These are phyloP conservation scores for Blastobotrys parvus DNA, from an alignment of 805 yeast genomes.

Conservation along the genomic window DNA sequence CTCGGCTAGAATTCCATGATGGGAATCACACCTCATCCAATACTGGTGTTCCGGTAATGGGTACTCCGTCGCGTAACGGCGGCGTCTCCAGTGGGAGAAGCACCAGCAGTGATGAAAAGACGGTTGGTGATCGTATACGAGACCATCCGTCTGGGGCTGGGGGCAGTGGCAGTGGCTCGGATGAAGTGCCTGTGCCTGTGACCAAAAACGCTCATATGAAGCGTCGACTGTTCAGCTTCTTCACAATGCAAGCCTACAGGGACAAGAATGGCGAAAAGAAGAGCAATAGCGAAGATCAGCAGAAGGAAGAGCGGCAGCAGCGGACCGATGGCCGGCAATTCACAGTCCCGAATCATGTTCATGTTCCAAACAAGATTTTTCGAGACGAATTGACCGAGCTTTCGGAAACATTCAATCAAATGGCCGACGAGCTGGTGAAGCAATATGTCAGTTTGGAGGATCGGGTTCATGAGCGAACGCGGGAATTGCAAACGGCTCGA, in stretches of 20 bases:
- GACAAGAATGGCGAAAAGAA: too few relatives aligned
- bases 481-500: slow-evolving; percentile 79
- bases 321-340: background rate
- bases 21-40: background rate
- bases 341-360: slow-evolving; percentile 14
- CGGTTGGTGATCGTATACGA: too few relatives aligned
- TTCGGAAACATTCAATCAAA: slow-evolving; percentile 79
- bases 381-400: slow-evolving; percentile 78
- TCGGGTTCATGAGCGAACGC: slow-evolving; percentile 77
- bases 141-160: background rate
- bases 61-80: background rate
- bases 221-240: too few relatives aligned
- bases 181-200: background rate
- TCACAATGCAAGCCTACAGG: too few relatives aligned
- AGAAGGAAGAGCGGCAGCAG: background rate
- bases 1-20: slow-evolving; percentile 21
- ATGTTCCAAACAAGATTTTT: slow-evolving; percentile 1
- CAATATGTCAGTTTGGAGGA: slow-evolving; percentile 82
- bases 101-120: background rate
- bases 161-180: background rate
- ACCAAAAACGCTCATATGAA: background rate
- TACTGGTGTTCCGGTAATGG: background rate
- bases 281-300: background rate
- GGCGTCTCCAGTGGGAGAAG: background rate
- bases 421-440: slow-evolving; percentile 79